phyloP scores from a whole-genome alignment of 306 rosid genomes.

The Pterocarpus santalinus region DNA sequence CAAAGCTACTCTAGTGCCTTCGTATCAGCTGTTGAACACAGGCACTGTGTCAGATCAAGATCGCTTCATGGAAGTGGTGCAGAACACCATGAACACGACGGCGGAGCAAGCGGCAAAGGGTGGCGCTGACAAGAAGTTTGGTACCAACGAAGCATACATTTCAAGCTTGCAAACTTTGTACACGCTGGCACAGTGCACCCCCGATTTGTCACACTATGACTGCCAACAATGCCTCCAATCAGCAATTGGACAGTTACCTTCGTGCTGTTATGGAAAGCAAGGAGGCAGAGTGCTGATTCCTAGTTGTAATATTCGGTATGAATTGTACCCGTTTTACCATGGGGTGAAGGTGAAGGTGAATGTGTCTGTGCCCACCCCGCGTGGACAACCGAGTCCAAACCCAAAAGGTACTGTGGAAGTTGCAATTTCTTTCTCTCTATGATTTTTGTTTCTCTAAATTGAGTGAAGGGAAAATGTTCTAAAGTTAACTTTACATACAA shows the following conservation, averaged over 20 bases:
- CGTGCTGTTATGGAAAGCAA: constrained; percentile 18
- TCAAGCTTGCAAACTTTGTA: constrained; percentile 21
- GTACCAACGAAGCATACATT: constrained; percentile 37
- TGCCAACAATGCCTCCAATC: constrained; percentile 38
- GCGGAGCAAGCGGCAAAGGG: constrained; percentile 4
- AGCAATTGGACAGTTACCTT: background rate
- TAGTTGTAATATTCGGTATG: constrained; percentile 36
- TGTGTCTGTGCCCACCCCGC: background rate
- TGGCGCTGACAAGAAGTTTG: constrained; percentile 45
- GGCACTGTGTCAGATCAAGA: background rate
- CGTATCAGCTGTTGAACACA: fast-evolving
- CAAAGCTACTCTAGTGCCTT: background rate
- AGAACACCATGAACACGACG: constrained; percentile 1
- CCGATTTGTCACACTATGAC: constrained; percentile 27
- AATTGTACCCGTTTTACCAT: constrained; percentile 17
- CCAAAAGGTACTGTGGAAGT: constrained; percentile 2
- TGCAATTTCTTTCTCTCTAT: background rate
- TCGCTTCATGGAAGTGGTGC: constrained; percentile 30
- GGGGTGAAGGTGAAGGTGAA: too few relatives aligned
- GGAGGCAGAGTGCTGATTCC: constrained; percentile 35
- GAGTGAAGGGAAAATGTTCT: background rate
- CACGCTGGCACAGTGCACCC: constrained; percentile 55
- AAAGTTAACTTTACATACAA: background rate
- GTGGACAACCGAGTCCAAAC: background rate
- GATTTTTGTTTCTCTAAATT: background rate